A percentile compares a stretch with the other conserved stretches of the same genome.
Evolutionary conservation across 805 yeast genomes (phyloP).

Genomic region (Ogataea nitratoaversa): DNA sequence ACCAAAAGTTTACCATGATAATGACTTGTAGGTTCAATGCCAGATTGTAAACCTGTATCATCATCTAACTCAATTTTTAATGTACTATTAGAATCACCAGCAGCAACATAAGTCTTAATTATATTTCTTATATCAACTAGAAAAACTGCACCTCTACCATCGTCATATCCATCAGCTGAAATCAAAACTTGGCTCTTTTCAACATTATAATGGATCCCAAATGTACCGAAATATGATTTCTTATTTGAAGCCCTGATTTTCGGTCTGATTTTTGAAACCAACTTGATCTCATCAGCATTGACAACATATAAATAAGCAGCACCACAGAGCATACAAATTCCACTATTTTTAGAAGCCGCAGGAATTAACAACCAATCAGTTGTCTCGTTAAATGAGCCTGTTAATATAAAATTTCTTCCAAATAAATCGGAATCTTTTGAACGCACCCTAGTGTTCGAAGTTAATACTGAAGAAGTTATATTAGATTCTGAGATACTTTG

Average conservation of each 20-base stretch:
- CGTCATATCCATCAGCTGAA: slow-evolving; percentile 30
- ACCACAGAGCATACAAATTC: slow-evolving; percentile 36
- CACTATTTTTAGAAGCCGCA: slow-evolving; percentile 26
- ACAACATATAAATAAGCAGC: slow-evolving; percentile 29
- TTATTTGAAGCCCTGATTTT: background rate
- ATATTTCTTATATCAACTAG: slow-evolving; percentile 23
- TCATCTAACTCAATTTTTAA: too few relatives aligned
- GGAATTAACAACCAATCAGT: slow-evolving; percentile 29
- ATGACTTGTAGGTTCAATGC: background rate
- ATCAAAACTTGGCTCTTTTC: slow-evolving; percentile 26
- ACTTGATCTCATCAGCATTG: background rate
- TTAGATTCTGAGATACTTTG: background rate
- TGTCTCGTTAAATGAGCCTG: slow-evolving; percentile 13
- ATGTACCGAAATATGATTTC: slow-evolving; percentile 20
- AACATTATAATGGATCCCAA: slow-evolving; percentile 6
- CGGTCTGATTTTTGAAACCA: slow-evolving; percentile 16
- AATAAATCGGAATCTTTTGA: slow-evolving; percentile 26
- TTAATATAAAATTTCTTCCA: slow-evolving; percentile 24
- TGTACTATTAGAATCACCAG: background rate
- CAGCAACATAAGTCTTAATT: slow-evolving; percentile 1
- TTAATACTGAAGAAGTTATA: background rate
- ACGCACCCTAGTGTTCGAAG: slow-evolving; percentile 5
- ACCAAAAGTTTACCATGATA: slow-evolving; percentile 16
- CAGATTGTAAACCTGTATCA: slow-evolving; percentile 7
- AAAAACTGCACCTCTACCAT: slow-evolving; percentile 48